Base-by-base conservation (phyloP, 2,329 filamentous ascomycete genomes). In the Pestalotiopsis sp. region DNA sequence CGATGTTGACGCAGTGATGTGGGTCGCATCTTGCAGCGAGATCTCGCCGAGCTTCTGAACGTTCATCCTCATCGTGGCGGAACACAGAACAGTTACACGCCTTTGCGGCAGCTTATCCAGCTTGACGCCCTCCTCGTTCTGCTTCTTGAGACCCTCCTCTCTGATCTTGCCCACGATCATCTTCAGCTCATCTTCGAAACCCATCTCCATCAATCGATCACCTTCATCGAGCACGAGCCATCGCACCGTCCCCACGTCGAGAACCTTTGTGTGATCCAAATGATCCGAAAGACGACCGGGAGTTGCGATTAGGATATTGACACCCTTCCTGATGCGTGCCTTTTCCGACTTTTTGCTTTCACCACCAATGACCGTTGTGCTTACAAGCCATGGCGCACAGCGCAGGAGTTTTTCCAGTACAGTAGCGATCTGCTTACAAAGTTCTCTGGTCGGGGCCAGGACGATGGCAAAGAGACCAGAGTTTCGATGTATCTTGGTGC, bases 211-310 rank as follows among this genome's bases (percentile, higher is more conserved):
- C 78, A 99, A 84, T n/a, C 96, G 89, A 85, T 99, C 96, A 38
- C 96, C 96, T 81, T 99, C 96, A 75, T 99, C 96, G 5, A 99
- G 86, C 2, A 99, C 91, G 27, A 99, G 83, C 96, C 96, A 99
- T 69, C 95, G 87, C 4, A 98, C 95, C 25, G 92, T 95, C 75
- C 92, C 93, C 56, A 98, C 90, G 72, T 96, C 93, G 66, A 99
- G 84, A 0, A 91, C 94, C 79, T 97, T 90, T 0, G 96, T 99
- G 77, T 98, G 94, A 74, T 97, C 92, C 62, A 99, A 83, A 80
- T 99, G 96, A 83, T 99, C 96, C 4, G 91, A 92, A 69, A 99
- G 84, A 70, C 96, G 89, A 75, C 96, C 96, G 0, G 96, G 96
- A 0, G 96, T 99, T 3, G 96, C 96, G 57, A 99, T 94, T 45